Evolutionary conservation across 2,329 filamentous ascomycete species (phyloP).

Genomic region (Penicillium sp.): DNA sequence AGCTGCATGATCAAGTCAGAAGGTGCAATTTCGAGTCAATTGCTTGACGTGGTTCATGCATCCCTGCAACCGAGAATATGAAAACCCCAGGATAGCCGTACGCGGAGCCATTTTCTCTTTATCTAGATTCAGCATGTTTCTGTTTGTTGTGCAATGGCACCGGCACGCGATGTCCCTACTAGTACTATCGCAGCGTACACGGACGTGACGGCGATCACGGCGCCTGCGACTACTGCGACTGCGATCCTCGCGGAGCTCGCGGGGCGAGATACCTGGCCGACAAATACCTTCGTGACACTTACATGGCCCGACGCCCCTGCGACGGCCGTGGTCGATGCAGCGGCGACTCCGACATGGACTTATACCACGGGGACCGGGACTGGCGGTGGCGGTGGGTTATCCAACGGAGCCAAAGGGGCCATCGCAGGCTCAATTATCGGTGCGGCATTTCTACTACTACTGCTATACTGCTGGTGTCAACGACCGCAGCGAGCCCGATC

Average conservation of each 20-base stretch:
- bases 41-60: constrained; percentile 6
- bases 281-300: neutral
- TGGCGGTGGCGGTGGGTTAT: neutral
- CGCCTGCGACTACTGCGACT: too few species aligned
- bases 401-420: neutral
- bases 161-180: neutral
- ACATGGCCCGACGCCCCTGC: neutral
- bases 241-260: too few species aligned
- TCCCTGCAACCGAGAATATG: neutral
- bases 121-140: neutral
- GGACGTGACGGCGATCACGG: too few species aligned
- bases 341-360: neutral
- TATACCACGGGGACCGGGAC: neutral
- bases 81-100: neutral
- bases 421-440: constrained; percentile 6
- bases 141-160: constrained; percentile 2
- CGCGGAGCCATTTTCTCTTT: neutral
- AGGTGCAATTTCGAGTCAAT: neutral
- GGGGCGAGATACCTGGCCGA: neutral
- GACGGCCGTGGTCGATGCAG: neutral
- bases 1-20: constrained; percentile 10
- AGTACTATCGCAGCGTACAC: neutral
- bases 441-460: neutral
- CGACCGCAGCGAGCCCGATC: neutral
- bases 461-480: constrained; percentile 2